Conservation (phyloP, 176 grass and related monocot species). For the Triticum timopheevii region DNA sequence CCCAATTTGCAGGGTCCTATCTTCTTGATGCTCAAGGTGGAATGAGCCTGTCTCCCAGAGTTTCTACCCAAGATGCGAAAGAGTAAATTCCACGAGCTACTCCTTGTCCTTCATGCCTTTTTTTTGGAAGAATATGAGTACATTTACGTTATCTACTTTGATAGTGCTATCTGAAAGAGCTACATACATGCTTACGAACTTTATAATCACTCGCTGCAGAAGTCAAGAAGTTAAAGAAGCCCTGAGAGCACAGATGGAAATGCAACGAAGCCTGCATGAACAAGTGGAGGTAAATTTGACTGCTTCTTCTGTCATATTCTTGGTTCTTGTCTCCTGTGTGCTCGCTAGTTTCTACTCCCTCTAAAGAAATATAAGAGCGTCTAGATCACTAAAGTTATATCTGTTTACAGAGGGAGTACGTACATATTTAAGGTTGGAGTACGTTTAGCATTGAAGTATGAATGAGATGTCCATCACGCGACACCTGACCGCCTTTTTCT, state of each 20-base stretch:
- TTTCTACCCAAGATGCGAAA: conserved; percentile 79
- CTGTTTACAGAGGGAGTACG: too few relatives aligned
- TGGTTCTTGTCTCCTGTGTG: not conserved
- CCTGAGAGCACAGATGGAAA: conserved; percentile 89
- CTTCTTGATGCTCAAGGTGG: conserved; percentile 75
- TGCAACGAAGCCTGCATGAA: conserved; percentile 93
- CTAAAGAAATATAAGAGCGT: too few relatives aligned
- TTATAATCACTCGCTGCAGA: conserved; percentile 38
- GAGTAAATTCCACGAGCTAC: conserved; percentile 50
- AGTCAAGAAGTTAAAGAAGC: conserved; percentile 77
- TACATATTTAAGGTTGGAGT: too few relatives aligned
- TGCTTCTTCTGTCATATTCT: not conserved
- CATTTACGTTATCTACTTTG: not conserved
- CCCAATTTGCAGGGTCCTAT: conserved; percentile 68
- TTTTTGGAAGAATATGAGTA: not conserved
- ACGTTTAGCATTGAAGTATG: not conserved
- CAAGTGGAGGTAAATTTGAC: conserved; percentile 81
- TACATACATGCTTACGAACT: conserved; percentile 13
- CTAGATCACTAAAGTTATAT: too few relatives aligned
- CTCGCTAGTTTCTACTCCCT: too few relatives aligned
- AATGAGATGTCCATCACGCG: not conserved
- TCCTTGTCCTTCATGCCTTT: not conserved
- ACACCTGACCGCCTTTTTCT: not conserved
- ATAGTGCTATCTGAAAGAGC: not conserved
- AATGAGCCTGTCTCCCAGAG: conserved; percentile 81